A percentile compares a stretch with the other conserved stretches of the same genome.
Conservation (phyloP, 2,329 filamentous ascomycete species). For the Sporothrix sp. region DNA sequence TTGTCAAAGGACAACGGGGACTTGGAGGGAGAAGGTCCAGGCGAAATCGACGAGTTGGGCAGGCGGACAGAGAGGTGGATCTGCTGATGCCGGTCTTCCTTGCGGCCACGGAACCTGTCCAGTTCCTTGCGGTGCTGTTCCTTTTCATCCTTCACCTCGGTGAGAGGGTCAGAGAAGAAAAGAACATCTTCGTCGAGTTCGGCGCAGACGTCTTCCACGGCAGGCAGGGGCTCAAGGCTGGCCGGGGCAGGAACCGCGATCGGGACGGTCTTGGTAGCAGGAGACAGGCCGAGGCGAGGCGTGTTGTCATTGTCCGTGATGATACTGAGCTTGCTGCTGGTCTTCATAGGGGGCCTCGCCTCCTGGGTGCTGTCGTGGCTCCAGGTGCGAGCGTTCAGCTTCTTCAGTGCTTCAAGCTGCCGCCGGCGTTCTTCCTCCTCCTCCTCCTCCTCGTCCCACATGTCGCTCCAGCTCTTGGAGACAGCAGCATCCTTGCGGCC, state of each 20-base stretch:
- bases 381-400: constrained; percentile 67
- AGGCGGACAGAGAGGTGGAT: constrained; percentile 51
- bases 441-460: constrained; percentile 89
- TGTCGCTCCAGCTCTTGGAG: constrained; percentile 98
- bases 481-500: constrained; percentile 65
- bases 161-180: constrained; percentile 58
- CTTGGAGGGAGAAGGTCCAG: constrained; percentile 8
- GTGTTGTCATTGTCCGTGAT: constrained; percentile 33
- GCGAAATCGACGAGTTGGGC: constrained; percentile 30
- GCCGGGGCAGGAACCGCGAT: constrained; percentile 31
- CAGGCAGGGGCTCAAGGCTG: constrained; percentile 27
- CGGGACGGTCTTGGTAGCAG: constrained; percentile 30
- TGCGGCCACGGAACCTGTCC: constrained; percentile 14
- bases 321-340: constrained; percentile 21
- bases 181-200: constrained; percentile 61
- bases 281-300: constrained; percentile 33
- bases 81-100: constrained; percentile 22
- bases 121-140: constrained; percentile 23
- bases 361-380: constrained; percentile 57
- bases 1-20: constrained; percentile 64
- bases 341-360: constrained; percentile 2
- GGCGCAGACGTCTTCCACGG: constrained; percentile 39
- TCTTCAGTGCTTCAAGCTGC: constrained; percentile 50
- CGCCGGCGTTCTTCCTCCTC: constrained; percentile 53
- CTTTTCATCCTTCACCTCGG: constrained; percentile 26